These are phyloP conservation scores for Nicotiana undulata DNA, from an alignment of 257 asterid species.

Conservation along the genomic window DNA sequence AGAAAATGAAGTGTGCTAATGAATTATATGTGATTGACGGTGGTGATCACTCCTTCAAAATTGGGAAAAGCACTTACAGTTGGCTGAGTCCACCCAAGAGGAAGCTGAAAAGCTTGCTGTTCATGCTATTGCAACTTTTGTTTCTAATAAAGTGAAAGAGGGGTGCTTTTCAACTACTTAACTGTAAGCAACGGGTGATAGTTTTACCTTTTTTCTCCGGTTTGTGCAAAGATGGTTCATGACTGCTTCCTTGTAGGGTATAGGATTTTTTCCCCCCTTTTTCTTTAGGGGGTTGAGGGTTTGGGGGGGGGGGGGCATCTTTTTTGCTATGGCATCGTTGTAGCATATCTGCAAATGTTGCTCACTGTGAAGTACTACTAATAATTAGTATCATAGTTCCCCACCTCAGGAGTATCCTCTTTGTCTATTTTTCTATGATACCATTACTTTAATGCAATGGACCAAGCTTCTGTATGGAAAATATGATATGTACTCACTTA, in stretches of 20 bases:
- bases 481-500: neutral
- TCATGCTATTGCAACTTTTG: slow-evolving; percentile 43
- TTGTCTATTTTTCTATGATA: neutral
- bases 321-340: neutral
- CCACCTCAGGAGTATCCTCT: neutral
- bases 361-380: neutral
- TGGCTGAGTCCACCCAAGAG: slow-evolving; percentile 50
- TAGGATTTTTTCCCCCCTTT: neutral
- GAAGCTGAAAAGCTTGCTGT: slow-evolving; percentile 54
- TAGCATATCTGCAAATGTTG: neutral
- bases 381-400: neutral
- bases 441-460: neutral
- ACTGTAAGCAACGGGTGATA: neutral
- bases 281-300: neutral
- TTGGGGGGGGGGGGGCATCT: neutral
- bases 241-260: neutral
- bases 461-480: neutral
- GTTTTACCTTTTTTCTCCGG: neutral
- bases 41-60: slow-evolving; percentile 87
- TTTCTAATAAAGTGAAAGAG: slow-evolving; percentile 19
- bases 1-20: slow-evolving; percentile 43
- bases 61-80: slow-evolving; percentile 49
- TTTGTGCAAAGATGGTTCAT: neutral
- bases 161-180: neutral
- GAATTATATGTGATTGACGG: slow-evolving; percentile 70